Percentiles rank a stretch among this genome's conserved stretches.
phyloP scores from a whole-genome alignment of 2,329 filamentous ascomycete species.

The Cercospora sp. region DNA sequence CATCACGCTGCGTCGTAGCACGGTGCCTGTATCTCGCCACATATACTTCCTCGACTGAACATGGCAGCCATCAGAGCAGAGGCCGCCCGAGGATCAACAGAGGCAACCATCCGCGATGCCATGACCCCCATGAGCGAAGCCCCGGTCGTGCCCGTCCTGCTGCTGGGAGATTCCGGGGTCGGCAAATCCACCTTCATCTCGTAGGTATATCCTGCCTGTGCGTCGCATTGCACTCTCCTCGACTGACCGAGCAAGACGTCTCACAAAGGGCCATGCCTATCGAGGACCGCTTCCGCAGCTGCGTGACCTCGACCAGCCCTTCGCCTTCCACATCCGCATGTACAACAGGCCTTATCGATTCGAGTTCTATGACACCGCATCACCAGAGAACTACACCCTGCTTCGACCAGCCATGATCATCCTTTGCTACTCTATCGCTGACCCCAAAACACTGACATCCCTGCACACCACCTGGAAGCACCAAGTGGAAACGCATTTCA shows the following conservation, averaged over 20 bases:
- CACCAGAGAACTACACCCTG: conserved; percentile 59
- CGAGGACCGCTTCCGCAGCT: conserved; percentile 45
- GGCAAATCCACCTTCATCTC: conserved; percentile 65
- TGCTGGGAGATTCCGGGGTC: conserved; percentile 60
- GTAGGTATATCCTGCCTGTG: conserved; percentile 45
- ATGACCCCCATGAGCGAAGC: conserved; percentile 22
- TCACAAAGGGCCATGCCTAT: conserved; percentile 38
- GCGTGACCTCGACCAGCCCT: conserved; percentile 59
- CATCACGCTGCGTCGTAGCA: not conserved
- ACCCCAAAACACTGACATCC: conserved; percentile 52
- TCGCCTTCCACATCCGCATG: conserved; percentile 59
- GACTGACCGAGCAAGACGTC: conserved; percentile 27
- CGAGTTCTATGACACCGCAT: conserved; percentile 59
- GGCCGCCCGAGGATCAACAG: not conserved
- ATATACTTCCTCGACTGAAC: not conserved
- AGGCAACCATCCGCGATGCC: conserved; percentile 5
- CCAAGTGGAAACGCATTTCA: conserved; percentile 54
- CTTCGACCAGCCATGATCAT: conserved; percentile 57
- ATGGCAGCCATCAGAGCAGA: conserved; percentile 10
- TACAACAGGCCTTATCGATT: conserved; percentile 58
- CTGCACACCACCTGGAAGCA: conserved; percentile 49
- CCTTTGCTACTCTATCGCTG: conserved; percentile 60
- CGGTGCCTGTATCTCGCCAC: not conserved
- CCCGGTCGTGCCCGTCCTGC: conserved; percentile 53
- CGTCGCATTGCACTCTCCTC: not conserved